Evolutionary conservation across 2,329 filamentous ascomycete species (phyloP).

Genomic region (Penicillium verrucosum): DNA sequence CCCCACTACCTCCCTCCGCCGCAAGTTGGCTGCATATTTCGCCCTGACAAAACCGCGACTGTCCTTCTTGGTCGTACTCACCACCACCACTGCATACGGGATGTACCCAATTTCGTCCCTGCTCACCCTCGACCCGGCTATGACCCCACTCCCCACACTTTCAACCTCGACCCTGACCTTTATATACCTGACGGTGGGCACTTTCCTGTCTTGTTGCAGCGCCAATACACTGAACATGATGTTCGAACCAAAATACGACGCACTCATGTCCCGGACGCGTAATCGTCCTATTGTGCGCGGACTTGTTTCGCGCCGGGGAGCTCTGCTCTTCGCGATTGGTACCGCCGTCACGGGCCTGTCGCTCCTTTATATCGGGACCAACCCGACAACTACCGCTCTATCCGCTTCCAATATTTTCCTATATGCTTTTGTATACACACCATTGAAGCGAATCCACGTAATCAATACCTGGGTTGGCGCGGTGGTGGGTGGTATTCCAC

Average conservation of each 20-base stretch:
- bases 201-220: constrained; percentile 80
- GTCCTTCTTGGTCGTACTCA: constrained; percentile 84
- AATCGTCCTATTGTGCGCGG: constrained; percentile 84
- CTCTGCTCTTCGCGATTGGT: constrained; percentile 72
- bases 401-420: constrained; percentile 81
- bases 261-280: constrained; percentile 87
- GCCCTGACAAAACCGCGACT: constrained; percentile 94
- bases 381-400: constrained; percentile 84
- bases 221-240: constrained; percentile 98
- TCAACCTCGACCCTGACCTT: constrained; percentile 77
- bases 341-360: constrained; percentile 68
- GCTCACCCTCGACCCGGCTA: constrained; percentile 75
- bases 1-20: constrained; percentile 57
- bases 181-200: constrained; percentile 85
- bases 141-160: constrained; percentile 57
- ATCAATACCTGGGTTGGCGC: constrained; percentile 95
- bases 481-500: constrained; percentile 87
- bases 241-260: constrained; percentile 85
- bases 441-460: constrained; percentile 79
- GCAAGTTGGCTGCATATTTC: constrained; percentile 74
- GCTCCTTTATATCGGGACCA: constrained; percentile 83
- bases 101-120: constrained; percentile 90
- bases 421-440: constrained; percentile 91
- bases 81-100: constrained; percentile 85
- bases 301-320: constrained; percentile 68